Percentiles rank a stretch among this genome's conserved stretches.
phyloP scores from a whole-genome alignment of 2,329 filamentous ascomycete species.

The Colletotrichum trifolii region DNA sequence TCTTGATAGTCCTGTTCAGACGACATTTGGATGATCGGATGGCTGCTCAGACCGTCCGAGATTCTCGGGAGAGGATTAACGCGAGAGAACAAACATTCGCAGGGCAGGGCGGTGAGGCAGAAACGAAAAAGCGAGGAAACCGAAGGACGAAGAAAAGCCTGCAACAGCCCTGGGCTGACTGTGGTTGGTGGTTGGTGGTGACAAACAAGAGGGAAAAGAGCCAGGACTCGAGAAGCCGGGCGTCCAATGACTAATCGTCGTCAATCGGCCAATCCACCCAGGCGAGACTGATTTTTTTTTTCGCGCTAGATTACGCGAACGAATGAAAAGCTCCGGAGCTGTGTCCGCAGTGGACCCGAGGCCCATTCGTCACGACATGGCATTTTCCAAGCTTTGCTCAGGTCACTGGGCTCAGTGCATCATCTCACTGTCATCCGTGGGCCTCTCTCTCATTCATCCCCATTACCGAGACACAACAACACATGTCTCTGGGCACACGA shows the following conservation, averaged over 20 bases:
- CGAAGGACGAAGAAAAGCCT: slow-evolving; percentile 5
- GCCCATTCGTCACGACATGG: slow-evolving; percentile 12
- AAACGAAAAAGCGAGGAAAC: neutral
- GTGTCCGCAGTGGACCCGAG: slow-evolving; percentile 17
- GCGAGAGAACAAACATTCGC: slow-evolving; percentile 23
- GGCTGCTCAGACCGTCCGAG: slow-evolving; percentile 24
- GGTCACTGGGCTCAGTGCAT: neutral
- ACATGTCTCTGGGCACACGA: too few species aligned
- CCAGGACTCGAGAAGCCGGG: neutral
- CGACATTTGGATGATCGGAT: slow-evolving; percentile 17
- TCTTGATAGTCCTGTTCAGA: slow-evolving; percentile 35
- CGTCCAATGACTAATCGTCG: slow-evolving; percentile 24
- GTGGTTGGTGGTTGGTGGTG: slow-evolving; percentile 34
- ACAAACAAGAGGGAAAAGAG: slow-evolving; percentile 26
- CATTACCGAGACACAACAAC: neutral
- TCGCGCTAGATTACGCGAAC: slow-evolving; percentile 11
- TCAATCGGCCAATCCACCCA: slow-evolving; percentile 24
- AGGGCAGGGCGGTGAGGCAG: slow-evolving; percentile 4
- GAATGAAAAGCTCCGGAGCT: slow-evolving; percentile 7
- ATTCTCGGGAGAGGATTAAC: slow-evolving; percentile 19
- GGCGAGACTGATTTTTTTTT: slow-evolving; percentile 29
- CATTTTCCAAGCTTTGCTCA: slow-evolving; percentile 7
- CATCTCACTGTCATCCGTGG: neutral
- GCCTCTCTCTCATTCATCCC: neutral
- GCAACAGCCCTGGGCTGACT: neutral